These are phyloP conservation scores for Bipolaris sorokiniana DNA, from an alignment of 2,329 filamentous ascomycete species.

Conservation along the genomic window DNA sequence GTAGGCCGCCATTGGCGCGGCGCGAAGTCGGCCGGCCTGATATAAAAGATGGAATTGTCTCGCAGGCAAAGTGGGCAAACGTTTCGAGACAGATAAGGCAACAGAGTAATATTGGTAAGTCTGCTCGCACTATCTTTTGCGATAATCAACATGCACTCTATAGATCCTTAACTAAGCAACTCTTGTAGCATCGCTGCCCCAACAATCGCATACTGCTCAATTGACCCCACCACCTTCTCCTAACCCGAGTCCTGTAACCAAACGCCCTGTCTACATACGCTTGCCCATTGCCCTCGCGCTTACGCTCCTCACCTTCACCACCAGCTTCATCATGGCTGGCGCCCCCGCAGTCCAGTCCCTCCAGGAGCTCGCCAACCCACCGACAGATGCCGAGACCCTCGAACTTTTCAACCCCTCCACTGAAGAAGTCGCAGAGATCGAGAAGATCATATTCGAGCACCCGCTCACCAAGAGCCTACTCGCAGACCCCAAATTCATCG, in stretches of 20 bases:
- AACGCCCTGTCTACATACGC: conserved; percentile 38
- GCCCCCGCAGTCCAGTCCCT: conserved; percentile 59
- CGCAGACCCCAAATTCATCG: conserved; percentile 67
- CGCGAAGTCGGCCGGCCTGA: conserved; percentile 30
- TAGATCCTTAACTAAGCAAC: background rate
- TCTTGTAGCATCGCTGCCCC: background rate
- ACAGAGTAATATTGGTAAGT: conserved; percentile 30
- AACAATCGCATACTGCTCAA: conserved; percentile 17
- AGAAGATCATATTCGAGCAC: conserved; percentile 76
- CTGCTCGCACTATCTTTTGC: background rate
- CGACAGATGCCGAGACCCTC: conserved; percentile 76
- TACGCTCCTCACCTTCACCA: conserved; percentile 55
- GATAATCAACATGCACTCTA: background rate
- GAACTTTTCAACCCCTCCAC: conserved; percentile 66
- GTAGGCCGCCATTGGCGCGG: conserved; percentile 16
- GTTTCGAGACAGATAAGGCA: conserved; percentile 14
- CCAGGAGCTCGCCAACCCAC: conserved; percentile 59
- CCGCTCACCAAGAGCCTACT: conserved; percentile 75
- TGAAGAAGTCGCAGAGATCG: conserved; percentile 62
- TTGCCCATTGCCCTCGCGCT: conserved; percentile 56
- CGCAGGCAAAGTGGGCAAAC: conserved; percentile 5
- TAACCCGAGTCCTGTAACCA: conserved; percentile 6
- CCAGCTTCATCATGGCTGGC: conserved; percentile 65
- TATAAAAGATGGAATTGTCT: conserved; percentile 22
- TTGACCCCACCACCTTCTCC: conserved; percentile 9